Evolutionary conservation across 768 basidiomycete genomes (phyloP).

Genomic region (Suillus brevipes): DNA sequence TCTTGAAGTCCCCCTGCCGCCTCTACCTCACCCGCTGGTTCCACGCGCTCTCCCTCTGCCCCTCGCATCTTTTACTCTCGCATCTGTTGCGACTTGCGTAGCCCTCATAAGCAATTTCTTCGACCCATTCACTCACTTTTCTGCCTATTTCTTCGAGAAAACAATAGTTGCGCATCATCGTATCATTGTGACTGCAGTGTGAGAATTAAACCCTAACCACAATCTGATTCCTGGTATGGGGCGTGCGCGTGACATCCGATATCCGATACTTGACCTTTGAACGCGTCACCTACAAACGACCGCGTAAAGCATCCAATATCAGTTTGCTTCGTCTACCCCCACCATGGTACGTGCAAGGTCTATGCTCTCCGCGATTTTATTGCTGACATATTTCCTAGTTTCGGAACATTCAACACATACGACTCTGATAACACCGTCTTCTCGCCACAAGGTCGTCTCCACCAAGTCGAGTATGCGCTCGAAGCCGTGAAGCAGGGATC

Average conservation of each 20-base stretch:
- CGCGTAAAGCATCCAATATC: constrained; percentile 12
- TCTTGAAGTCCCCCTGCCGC: constrained; percentile 22
- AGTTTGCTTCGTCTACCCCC: constrained; percentile 14
- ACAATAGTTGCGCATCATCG: constrained; percentile 87
- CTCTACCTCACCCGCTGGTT: constrained; percentile 28
- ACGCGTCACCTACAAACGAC: constrained; percentile 34
- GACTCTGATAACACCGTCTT: constrained; percentile 99
- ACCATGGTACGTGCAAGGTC: constrained; percentile 32
- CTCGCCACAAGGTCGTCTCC: constrained; percentile 93
- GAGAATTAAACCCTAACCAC: constrained; percentile 4
- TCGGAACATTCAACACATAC: constrained; percentile 94
- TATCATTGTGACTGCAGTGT: too few relatives aligned
- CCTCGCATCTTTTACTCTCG: constrained; percentile 19
- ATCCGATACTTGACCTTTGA: constrained; percentile 16
- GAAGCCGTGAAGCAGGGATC: constrained; percentile 99
- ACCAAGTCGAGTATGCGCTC: constrained; percentile 97
- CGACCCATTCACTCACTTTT: constrained; percentile 71
- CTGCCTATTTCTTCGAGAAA: constrained; percentile 84
- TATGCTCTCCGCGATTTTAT: constrained; percentile 8
- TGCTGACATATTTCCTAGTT: constrained; percentile 49
- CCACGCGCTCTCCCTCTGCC: constrained; percentile 26
- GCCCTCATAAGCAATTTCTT: constrained; percentile 65
- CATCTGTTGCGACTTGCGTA: constrained; percentile 43
- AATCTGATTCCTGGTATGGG: not conserved
- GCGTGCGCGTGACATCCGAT: constrained; percentile 13